Conservation (phyloP, 1,284 basidiomycete genomes). For the Malassezia japonica region DNA sequence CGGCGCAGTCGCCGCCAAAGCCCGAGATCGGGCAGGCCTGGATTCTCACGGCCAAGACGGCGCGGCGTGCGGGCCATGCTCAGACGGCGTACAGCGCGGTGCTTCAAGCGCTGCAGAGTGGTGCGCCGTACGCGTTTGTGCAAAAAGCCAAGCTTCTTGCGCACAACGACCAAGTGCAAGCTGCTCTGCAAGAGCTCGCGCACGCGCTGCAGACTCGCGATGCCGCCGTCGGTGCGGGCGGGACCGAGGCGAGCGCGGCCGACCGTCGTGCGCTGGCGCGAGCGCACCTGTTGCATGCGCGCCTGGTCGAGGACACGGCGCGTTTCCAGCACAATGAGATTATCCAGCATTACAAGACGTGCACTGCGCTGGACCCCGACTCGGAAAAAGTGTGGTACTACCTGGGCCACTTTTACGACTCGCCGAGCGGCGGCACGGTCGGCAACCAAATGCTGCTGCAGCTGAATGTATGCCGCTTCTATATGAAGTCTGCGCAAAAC, state of each 20-base stretch:
- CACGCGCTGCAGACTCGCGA: constrained; percentile 56
- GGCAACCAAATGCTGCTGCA: constrained; percentile 31
- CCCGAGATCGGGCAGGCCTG: constrained; percentile 55
- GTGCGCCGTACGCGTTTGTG: constrained; percentile 71
- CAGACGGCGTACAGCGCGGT: constrained; percentile 96
- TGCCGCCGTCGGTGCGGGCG: constrained; percentile 12
- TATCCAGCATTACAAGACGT: constrained; percentile 40
- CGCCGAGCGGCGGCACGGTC: constrained; percentile 51
- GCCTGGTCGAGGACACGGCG: constrained; percentile 86
- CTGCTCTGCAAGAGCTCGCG: constrained; percentile 79
- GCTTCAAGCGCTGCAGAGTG: constrained; percentile 73
- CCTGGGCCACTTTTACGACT: constrained; percentile 30
- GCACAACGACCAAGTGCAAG: constrained; percentile 68
- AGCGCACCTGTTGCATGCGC: constrained; percentile 76
- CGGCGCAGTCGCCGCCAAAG: constrained; percentile 42
- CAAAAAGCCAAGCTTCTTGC: constrained; percentile 82
- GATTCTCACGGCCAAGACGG: constrained; percentile 87
- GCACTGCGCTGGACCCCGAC: constrained; percentile 52
- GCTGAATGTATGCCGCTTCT: constrained; percentile 59
- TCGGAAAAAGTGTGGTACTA: constrained; percentile 52
- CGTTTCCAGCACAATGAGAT: constrained; percentile 64
- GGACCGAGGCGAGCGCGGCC: constrained; percentile 12
- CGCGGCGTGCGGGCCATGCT: constrained; percentile 84
- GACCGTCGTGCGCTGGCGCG: constrained; percentile 47
- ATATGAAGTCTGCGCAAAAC: constrained; percentile 63